phyloP scores from a whole-genome alignment of 23 red algal genomes.

The Gracilariopsis chorda region DNA sequence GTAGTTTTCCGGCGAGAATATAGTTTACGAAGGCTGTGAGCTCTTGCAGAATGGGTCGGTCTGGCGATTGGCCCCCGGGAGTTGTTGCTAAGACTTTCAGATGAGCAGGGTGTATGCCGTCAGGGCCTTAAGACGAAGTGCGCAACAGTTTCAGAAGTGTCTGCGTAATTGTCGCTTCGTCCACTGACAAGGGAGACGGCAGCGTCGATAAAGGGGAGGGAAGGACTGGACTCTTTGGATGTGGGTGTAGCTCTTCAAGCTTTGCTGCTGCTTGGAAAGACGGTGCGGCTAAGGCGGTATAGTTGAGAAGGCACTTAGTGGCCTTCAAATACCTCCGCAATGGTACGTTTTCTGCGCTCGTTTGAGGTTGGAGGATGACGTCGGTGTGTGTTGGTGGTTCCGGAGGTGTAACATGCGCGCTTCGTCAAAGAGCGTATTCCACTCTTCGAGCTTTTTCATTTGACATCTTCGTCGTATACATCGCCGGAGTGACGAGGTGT shows the following conservation, averaged over 20 bases:
- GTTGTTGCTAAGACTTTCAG: neutral
- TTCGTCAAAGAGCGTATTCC: neutral
- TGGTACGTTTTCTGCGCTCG: no score
- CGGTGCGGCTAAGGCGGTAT: no score
- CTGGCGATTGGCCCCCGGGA: neutral
- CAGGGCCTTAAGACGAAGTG: neutral
- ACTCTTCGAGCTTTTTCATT: neutral
- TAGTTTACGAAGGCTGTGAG: neutral
- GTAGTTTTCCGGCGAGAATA: neutral
- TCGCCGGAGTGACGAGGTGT: neutral
- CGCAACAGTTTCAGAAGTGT: neutral
- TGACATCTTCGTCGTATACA: neutral
- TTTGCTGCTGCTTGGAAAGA: no score
- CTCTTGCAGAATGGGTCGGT: neutral
- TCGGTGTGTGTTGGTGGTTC: no score
- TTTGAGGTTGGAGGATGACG: no score
- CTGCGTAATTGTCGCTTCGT: no score
- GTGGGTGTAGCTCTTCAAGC: no score
- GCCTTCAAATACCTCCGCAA: no score
- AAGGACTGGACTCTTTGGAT: no score
- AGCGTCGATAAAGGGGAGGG: no score
- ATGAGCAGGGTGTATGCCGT: neutral
- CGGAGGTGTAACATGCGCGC: neutral
- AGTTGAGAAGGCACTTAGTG: no score
- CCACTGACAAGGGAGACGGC: no score